Evolutionary conservation across 2,329 filamentous ascomycete genomes (phyloP).

Genomic region (Ambrosiella cleistominuta): DNA sequence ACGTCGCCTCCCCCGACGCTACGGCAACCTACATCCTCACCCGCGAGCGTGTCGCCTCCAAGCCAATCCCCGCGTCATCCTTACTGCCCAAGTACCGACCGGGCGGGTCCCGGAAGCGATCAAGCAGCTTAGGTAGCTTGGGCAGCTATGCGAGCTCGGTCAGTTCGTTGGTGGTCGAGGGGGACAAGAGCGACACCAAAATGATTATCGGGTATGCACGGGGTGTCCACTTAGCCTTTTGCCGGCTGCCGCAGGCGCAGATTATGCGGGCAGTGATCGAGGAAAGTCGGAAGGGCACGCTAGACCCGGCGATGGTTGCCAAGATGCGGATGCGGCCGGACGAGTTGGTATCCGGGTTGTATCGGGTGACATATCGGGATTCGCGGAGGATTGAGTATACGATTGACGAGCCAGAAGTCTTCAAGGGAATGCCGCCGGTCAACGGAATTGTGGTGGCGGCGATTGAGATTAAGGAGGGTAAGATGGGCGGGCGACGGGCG

Average conservation of each 20-base stretch:
- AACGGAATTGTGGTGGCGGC: slow-evolving; percentile 13
- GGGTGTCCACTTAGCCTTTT: slow-evolving; percentile 19
- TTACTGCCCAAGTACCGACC: neutral
- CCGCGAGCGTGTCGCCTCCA: slow-evolving; percentile 18
- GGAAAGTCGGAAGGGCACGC: slow-evolving; percentile 15
- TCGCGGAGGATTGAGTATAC: slow-evolving; percentile 17
- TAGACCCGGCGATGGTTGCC: slow-evolving; percentile 16
- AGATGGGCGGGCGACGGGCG: neutral
- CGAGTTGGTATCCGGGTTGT: slow-evolving; percentile 20
- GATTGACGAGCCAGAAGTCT: slow-evolving; percentile 16
- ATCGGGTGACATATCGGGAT: slow-evolving; percentile 17
- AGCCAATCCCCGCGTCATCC: slow-evolving; percentile 13
- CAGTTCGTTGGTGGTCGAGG: neutral
- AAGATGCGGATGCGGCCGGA: slow-evolving; percentile 15
- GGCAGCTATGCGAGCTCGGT: neutral
- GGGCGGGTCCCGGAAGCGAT: neutral
- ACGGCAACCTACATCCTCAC: slow-evolving; percentile 17
- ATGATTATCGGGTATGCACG: slow-evolving; percentile 18
- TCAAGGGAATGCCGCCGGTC: slow-evolving; percentile 12
- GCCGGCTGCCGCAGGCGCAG: slow-evolving; percentile 20
- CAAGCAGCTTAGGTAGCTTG: neutral
- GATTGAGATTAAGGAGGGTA: slow-evolving; percentile 4
- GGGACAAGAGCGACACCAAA: slow-evolving; percentile 8
- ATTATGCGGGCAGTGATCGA: slow-evolving; percentile 17
- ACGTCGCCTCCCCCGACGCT: slow-evolving; percentile 14